These are phyloP conservation scores for Mycena rosella DNA, from an alignment of 768 basidiomycete genomes.

Conservation along the genomic window DNA sequence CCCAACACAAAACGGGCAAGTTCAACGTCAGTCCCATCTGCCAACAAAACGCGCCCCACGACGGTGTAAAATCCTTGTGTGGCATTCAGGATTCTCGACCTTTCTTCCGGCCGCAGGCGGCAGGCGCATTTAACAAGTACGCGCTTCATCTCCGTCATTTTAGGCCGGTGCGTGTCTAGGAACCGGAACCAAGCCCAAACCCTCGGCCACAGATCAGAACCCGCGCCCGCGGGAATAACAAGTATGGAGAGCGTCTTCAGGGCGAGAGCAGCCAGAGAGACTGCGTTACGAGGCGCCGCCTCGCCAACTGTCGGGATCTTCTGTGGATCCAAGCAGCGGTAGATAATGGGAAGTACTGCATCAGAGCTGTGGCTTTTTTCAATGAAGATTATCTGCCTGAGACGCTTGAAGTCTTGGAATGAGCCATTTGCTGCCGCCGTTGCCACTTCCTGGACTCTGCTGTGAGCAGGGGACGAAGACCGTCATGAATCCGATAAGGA, in stretches of 20 bases:
- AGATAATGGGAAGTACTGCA: background rate
- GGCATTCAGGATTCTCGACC: background rate
- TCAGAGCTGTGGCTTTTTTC: conserved; percentile 1
- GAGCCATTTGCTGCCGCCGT: conserved; percentile 14
- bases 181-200: conserved; percentile 16
- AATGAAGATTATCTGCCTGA: conserved; percentile 4
- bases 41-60: too few relatives aligned
- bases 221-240: background rate
- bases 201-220: conserved; percentile 9
- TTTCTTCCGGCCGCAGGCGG: background rate
- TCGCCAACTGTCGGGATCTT: conserved; percentile 4
- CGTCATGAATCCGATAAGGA: too few relatives aligned
- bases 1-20: too few relatives aligned
- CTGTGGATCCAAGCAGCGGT: background rate
- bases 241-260: background rate
- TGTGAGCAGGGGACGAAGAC: background rate
- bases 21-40: too few relatives aligned
- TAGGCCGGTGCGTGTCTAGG: background rate
- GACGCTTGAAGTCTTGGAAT: background rate
- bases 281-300: background rate
- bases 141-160: background rate
- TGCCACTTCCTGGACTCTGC: conserved; percentile 2
- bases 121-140: background rate
- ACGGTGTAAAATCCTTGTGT: conserved; percentile 2
- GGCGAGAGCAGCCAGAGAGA: background rate